A percentile compares a stretch with the other conserved stretches of the same genome.
These are phyloP conservation scores for Epithele typhae DNA, from an alignment of 768 basidiomycete genomes.

Conservation along the genomic window DNA sequence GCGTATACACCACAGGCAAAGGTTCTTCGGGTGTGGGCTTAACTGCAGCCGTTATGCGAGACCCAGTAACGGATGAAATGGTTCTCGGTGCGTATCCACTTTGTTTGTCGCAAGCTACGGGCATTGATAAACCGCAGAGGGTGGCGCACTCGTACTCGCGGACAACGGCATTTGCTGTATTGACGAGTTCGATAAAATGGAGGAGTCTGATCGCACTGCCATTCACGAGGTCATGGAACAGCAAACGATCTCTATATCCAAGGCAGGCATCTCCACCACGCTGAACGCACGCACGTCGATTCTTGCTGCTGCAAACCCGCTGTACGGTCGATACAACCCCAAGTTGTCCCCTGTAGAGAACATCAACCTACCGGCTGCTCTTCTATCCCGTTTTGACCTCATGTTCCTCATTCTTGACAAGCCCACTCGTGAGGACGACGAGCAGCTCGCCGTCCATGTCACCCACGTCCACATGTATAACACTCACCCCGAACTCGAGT, in stretches of 20 bases:
- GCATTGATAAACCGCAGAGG: conserved; percentile 62
- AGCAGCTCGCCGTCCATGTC: conserved; percentile 93
- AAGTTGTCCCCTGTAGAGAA: conserved; percentile 98
- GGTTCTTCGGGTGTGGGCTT: conserved; percentile 98
- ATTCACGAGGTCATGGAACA: conserved; percentile 99
- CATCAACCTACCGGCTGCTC: conserved; percentile 96
- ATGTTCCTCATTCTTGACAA: conserved; percentile 97
- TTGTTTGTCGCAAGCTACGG: background rate
- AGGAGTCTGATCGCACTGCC: conserved; percentile 93
- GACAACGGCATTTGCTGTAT: conserved; percentile 99
- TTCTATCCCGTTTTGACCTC: conserved; percentile 94
- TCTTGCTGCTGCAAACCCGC: conserved; percentile 95
- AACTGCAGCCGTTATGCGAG: conserved; percentile 98
- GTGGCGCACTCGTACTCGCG: conserved; percentile 96
- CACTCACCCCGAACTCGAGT: conserved; percentile 77
- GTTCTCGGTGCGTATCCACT: conserved; percentile 70
- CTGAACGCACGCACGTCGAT: conserved; percentile 97
- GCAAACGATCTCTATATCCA: conserved; percentile 99
- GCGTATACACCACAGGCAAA: conserved; percentile 97
- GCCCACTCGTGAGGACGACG: conserved; percentile 91
- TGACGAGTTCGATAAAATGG: conserved; percentile 99
- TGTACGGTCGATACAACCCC: conserved; percentile 97
- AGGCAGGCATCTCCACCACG: conserved; percentile 98
- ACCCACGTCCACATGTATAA: conserved; percentile 98
- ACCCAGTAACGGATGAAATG: conserved; percentile 99